A percentile compares a stretch with the other conserved stretches of the same genome.
phyloP scores from a whole-genome alignment of 2,329 filamentous ascomycete genomes.

The Dactylellina drechsleri region DNA sequence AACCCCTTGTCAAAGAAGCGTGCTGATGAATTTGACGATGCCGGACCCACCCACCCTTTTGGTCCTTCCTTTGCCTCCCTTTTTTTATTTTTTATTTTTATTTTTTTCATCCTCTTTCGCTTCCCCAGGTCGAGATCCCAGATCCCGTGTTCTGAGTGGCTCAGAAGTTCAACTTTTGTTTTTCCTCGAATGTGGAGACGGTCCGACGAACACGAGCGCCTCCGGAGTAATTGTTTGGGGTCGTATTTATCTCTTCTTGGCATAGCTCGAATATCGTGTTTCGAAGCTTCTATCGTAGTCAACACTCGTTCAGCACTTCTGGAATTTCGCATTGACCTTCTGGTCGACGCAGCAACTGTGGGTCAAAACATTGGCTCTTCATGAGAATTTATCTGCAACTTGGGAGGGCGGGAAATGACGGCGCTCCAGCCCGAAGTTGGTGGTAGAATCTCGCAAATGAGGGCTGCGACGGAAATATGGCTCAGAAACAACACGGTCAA shows the following conservation, averaged over 20 bases:
- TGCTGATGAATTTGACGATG: constrained; percentile 31
- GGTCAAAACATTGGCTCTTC: constrained; percentile 1
- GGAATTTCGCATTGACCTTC: constrained; percentile 24
- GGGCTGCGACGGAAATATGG: background rate
- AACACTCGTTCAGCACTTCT: constrained; percentile 7
- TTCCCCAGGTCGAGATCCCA: constrained; percentile 55
- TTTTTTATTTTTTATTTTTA: too few relatives aligned
- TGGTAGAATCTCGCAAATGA: background rate
- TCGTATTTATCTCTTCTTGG: constrained; percentile 36
- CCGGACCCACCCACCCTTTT: constrained; percentile 48
- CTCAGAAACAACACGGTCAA: too few relatives aligned
- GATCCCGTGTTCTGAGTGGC: constrained; percentile 52
- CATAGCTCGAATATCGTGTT: constrained; percentile 13
- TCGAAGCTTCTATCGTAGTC: constrained; percentile 25
- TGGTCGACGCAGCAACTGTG: constrained; percentile 17
- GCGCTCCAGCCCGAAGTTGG: background rate
- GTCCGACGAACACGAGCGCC: constrained; percentile 25
- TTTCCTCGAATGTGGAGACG: constrained; percentile 49
- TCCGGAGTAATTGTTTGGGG: constrained; percentile 53
- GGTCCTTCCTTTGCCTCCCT: constrained; percentile 41
- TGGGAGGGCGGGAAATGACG: constrained; percentile 13
- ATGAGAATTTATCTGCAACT: background rate
- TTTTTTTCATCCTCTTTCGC: too few relatives aligned
- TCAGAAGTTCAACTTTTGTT: constrained; percentile 38
- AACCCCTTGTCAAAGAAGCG: constrained; percentile 24